Base-by-base conservation (phyloP, 768 basidiomycete species). In the Termitomyces titanicus region DNA sequence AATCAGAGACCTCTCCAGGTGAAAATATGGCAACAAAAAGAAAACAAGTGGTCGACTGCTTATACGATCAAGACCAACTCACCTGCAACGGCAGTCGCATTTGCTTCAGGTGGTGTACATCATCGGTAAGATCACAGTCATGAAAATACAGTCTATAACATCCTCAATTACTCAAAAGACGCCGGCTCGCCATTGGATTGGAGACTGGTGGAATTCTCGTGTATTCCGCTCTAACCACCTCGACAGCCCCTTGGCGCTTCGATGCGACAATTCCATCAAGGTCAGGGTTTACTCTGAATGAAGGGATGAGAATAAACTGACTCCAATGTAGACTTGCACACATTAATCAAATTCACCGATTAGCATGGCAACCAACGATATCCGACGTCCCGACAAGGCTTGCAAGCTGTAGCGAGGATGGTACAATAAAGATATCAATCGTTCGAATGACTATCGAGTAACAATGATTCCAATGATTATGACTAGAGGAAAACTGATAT, bases 331-430 rank as follows among this genome's bases (percentile, higher is more conserved):
- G 93, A 12, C 59, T 78, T 39, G 83, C 86, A 5, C 94, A 96
- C 68, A 78, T 87, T 34, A 83, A 85, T 58, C 88, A 92, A 53
- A 80, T 98, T 47, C 84, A 94, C 62, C 81, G 81, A 54, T 73
- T 97, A 53, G 78, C 84, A n/a, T 98, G 92, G 92, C 79, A 87
- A 35, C 84, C 86, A 29, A 68, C 68, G 13, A 62, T 58, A 7
- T 60, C 67, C 29, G 64, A 51, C 12, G 62, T 60, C n/a, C 56
- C 63, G 42, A 73, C 70, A 54, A 77, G 83, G 56, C 79, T 98
- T 50, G 95, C 92, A 33, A 92, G 86, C 55, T 92, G 92, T 64
- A 91, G 92, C 70, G 93, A 96, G 75, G 95, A 98, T 79, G 86
- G 91, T 76, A 89, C 89, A 77, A 75, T 95, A 72, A 88, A 85